Evolutionary conservation across 176 grass and related monocot genomes (phyloP), one percentile per base, ranked within the genome.

Genomic region (Thinopyrum elongatum): DNA sequence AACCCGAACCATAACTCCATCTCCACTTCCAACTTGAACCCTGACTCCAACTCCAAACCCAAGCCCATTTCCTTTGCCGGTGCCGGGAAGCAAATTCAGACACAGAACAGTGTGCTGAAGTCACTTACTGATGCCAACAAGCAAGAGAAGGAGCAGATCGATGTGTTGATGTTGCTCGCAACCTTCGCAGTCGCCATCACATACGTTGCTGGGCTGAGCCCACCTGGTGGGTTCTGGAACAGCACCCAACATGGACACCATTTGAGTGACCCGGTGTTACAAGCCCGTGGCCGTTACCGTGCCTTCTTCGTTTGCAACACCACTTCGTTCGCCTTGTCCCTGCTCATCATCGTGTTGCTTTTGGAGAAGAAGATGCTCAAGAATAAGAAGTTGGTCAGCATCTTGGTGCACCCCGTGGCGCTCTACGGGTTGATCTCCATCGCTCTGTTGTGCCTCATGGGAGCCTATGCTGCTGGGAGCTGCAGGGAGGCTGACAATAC

Each of bases 271-370:
- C 80, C 86, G 0, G 13, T 88, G 1, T 29, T 88, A 14, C 10
- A 29, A 51, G 15, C 70, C 1, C 34, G 47, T 65, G 61, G 65
- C 4, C 87, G 81, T 5, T 89, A 73, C 5, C 22, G 42, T 1
- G 75, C 66, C 2, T 89, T 89, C 81, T 84, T 79, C 8, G 29
- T 79, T 42, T 89, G 81, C 87, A 89, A 89, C 76, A 84, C 87
- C 81, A 73, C 81, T 0, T 75, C 87, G 0, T 89, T 89, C 7
- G 39, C 79, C 1, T 55, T 76, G 8, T 84, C 65, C n/a, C 74
- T 89, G 5, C n/a, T 60, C 57, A 60, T 60, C 8, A 60, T 60
- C 1, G 57, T 60, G 57, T 10, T 60, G 57, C 57, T 23, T 22
- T n/a, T 60, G 57, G 57, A 60, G 57, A 60, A 23, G 57, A 60